Conservation (phyloP, 495 filamentous ascomycete species). For the Arthonia radiata region DNA sequence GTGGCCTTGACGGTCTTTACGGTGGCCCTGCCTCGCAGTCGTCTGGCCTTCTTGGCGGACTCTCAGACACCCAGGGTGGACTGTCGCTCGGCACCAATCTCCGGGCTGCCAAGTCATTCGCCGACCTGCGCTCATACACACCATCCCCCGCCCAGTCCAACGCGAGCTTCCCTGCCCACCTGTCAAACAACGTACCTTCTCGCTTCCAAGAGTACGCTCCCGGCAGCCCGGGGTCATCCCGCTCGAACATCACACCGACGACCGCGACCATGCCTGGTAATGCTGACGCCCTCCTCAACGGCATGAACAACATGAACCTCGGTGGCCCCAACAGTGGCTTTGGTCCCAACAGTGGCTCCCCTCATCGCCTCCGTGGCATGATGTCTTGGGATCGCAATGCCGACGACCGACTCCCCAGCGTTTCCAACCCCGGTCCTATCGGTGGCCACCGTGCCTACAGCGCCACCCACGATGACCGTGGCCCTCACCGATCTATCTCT, state of each 20-base stretch:
- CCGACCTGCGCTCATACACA: slow-evolving; percentile 81
- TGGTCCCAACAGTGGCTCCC: slow-evolving; percentile 28
- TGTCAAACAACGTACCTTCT: slow-evolving; percentile 37
- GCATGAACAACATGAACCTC: slow-evolving; percentile 36
- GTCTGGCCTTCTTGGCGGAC: slow-evolving; percentile 49
- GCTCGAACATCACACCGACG: slow-evolving; percentile 54
- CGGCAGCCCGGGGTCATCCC: slow-evolving; percentile 37
- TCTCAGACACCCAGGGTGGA: slow-evolving; percentile 58
- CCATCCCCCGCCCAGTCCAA: slow-evolving; percentile 80
- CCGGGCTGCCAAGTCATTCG: slow-evolving; percentile 90
- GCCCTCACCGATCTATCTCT: no score
- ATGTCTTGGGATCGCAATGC: slow-evolving; percentile 37
- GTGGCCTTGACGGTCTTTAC: slow-evolving; percentile 43
- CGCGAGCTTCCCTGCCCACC: slow-evolving; percentile 55
- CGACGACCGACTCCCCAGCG: no score
- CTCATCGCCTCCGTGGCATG: slow-evolving; percentile 36
- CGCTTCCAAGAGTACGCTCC: slow-evolving; percentile 31
- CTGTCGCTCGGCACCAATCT: slow-evolving; percentile 41
- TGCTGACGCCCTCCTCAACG: slow-evolving; percentile 47
- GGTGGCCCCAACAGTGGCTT: slow-evolving; percentile 36
- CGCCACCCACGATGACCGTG: slow-evolving; percentile 33
- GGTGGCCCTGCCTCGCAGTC: slow-evolving; percentile 53
- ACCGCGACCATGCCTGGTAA: slow-evolving; percentile 34
- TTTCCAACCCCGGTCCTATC: slow-evolving; percentile 63
- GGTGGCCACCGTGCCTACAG: slow-evolving; percentile 62